Evolutionary conservation across 2,329 filamentous ascomycete species (phyloP), one percentile per base, ranked within the genome.

Genomic region (Pseudogymnoascus sp.): DNA sequence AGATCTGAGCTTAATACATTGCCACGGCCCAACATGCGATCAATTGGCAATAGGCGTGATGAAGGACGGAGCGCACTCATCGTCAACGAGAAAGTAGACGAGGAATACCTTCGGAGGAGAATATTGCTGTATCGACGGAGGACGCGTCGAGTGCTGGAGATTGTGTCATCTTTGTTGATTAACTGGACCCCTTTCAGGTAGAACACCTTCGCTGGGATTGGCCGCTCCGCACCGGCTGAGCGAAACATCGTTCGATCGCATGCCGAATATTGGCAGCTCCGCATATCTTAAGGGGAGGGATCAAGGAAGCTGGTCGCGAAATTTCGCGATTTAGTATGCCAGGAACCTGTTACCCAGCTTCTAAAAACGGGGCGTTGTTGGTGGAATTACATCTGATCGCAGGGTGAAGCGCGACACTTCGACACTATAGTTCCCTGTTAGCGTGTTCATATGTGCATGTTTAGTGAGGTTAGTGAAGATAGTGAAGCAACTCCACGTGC

Each of bases 81-180:
- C 41, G 22, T 16, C 20, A 3, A 28, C 22, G 16, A 16, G 20
- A 47, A 9, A n/a, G 41, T 47, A 30, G 14, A 43, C 39, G 8
- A 8, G 18, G 14, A 12, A 16, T 47, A 47, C 22, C 14, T 14
- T n/a, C 41, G 3, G 22, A 47, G 6, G 7, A 22, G 22, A 28
- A 28, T 47, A 47, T 47, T 47, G 14, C 22, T 25, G 16, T 47
- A 16, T 47, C 16, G 41, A 47, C 41, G 14, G 41, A 47, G 14
- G 8, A 47, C 41, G 41, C 41, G 41, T 47, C 14, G 22, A 7
- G 8, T 28, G 41, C 41, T 47, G 22, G 20, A 30, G 14, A 47
- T 47, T 47, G 41, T 47, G 41, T 47, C 41, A 47, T 47, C 41
- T 28, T 47, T 47, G 41, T 47, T 47, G 41, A 47, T 47, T 47